Evolutionary conservation across 2,329 filamentous ascomycete genomes (phyloP), one percentile per base, ranked within the genome.

Genomic region (Parasarocladium wereldwijsianum): DNA sequence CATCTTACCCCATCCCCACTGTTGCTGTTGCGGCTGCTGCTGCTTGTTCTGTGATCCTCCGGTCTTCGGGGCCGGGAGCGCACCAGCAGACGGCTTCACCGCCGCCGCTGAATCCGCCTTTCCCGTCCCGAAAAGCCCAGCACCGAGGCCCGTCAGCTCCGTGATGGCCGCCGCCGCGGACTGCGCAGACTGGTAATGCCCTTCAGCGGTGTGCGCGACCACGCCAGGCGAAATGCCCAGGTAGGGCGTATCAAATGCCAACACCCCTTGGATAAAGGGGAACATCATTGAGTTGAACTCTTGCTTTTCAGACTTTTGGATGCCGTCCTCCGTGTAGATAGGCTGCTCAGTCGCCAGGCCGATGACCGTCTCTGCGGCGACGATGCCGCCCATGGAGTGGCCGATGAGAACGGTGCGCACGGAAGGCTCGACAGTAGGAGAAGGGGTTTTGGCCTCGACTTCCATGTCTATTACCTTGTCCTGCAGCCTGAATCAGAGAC

Each of bases 381-480:
- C 85, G 43, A 96, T 94, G 42, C 90, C 90, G 42, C 81, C 81
- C 81, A 80, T 94, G 7, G 79, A 86, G 51, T 94, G 86, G 15
- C 86, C 86, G 34, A 92, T 60, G 11, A 94, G 67, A 26, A 93
- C 66, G 17, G 80, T 78, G 44, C 75, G 76, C 13, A 93, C 83
- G 1, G 78, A 84, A 5, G 85, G 84, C 36, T 92, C 83, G 38
- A 93, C 67, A 1, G 82, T 93, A 1, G 86, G 86, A 5, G 79
- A 86, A 2, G 81, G 70, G 1, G 84, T 87, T 26, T 66, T 65
- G 41, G 81, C 79, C 17, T 68, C 74, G 34, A 94, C 86, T 55
- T 98, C 87, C 44, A 94, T 63, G 51, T 96, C 90, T 43, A 96
- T 94, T 43, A 96, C 82, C 43, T 82, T 82, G 48, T 94, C 78